Evolutionary conservation across 805 yeast genomes (phyloP), one percentile per base, ranked within the genome.

Genomic region (Ascoidea tarda): DNA sequence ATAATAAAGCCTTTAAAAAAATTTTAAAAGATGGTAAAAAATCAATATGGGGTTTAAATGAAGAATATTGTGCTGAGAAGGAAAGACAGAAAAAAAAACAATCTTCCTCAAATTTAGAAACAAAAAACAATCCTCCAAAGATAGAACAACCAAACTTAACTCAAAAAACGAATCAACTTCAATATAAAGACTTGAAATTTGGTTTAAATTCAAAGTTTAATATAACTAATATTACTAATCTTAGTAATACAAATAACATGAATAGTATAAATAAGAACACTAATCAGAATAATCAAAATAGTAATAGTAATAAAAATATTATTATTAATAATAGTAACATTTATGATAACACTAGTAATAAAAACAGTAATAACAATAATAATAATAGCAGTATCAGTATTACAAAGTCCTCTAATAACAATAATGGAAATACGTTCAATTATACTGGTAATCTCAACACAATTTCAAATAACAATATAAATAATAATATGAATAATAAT

Each of bases 41-140:
- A 53, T 90, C 96, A 95, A 69, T 87, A 33, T 91, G 96, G 95
- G 91, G 91, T 4, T 70, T 93, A 46, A 96, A 93, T 68, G 95
- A 88, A 55, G 84, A 80, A 55, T 87, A 82, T 57, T 78, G 86
- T 53, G 82, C 82, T 21, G 96, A 89, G 59, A 79, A 86, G 66
- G 97, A 90, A 62, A 79, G 75, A 56, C 81, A 75, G 49, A 79
- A 86, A 66, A 78, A 79, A 64, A 84, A 80, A 63, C 78, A 80
- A 52, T 86, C 81, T 60, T 72, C 75, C 52, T 82, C 85, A 4
- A 77, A 81, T 47, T 77, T 82, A 4, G 73, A 71, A 60, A 80
- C 81, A 5, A 74, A 74, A 56, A 80, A 78, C 31, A 81, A 80
- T 38, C 14, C 44, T 38, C 1, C 14, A 38, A 38, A 38, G 14